A percentile compares a stretch with the other conserved stretches of the same genome.
Conservation (phyloP, 2,329 filamentous ascomycete genomes). For the Orbilia javanica region DNA sequence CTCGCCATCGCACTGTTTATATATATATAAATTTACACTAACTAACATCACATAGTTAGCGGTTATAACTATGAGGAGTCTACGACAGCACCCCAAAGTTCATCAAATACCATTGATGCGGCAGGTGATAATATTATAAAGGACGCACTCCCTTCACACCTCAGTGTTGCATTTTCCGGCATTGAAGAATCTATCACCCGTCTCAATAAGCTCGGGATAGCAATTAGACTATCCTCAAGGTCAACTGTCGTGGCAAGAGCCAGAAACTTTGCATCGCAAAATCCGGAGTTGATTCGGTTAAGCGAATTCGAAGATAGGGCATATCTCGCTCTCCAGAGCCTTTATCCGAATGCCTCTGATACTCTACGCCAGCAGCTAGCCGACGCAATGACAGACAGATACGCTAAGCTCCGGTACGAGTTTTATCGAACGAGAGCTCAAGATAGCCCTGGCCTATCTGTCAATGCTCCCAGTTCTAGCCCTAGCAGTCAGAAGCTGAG, state of each 20-base stretch:
- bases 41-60: conserved; percentile 17
- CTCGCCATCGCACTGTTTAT: no score
- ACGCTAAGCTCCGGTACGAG: conserved; percentile 8
- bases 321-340: conserved; percentile 11
- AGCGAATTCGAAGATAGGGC: conserved; percentile 14
- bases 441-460: neutral
- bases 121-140: conserved; percentile 1
- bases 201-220: conserved; percentile 22
- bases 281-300: conserved; percentile 19
- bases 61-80: conserved; percentile 3
- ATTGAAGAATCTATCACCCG: conserved; percentile 20
- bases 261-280: conserved; percentile 16
- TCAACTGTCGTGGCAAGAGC: conserved; percentile 20
- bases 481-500: neutral
- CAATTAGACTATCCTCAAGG: conserved; percentile 21
- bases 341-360: conserved; percentile 26
- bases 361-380: conserved; percentile 8
- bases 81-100: neutral
- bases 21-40: no score
- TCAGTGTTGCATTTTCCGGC: conserved; percentile 11
- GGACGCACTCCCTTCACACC: neutral
- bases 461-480: neutral
- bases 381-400: conserved; percentile 22
- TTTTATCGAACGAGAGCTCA: conserved; percentile 12
- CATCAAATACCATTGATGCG: neutral